Conservation (phyloP, 192 early-diverging fungal genomes). For the Linderina pennispora region DNA sequence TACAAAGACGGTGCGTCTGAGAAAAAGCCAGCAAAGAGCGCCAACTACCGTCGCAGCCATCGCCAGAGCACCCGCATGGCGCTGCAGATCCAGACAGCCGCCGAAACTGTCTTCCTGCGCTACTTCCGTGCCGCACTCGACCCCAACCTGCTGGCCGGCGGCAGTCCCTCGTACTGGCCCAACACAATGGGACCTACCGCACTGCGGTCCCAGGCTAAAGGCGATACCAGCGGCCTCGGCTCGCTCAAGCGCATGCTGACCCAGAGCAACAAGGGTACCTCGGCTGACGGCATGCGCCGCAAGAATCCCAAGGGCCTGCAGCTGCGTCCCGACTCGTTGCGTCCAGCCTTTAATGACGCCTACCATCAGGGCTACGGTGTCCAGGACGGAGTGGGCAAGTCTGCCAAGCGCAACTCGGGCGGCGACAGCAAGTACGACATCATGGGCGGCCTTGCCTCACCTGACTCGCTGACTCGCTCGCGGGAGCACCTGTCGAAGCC, state of each 20-base stretch:
- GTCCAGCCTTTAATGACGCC: conserved; percentile 30
- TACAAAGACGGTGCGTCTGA: conserved; percentile 3
- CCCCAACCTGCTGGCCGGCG: conserved; percentile 33
- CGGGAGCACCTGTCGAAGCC: conserved; percentile 34
- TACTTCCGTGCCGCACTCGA: conserved; percentile 47
- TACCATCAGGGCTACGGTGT: conserved; percentile 47
- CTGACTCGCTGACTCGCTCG: conserved; percentile 36
- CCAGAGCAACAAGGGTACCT: conserved; percentile 14
- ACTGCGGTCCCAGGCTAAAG: neutral
- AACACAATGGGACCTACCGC: neutral
- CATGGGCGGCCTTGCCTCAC: conserved; percentile 23
- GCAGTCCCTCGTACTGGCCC: neutral
- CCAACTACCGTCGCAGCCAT: conserved; percentile 30
- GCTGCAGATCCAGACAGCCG: conserved; percentile 45
- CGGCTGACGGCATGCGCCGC: conserved; percentile 4
- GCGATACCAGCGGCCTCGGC: conserved; percentile 13
- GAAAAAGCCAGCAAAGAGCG: no score
- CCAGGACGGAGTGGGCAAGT: conserved; percentile 21
- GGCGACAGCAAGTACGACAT: conserved; percentile 24
- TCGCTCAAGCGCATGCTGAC: conserved; percentile 45
- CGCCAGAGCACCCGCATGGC: conserved; percentile 46
- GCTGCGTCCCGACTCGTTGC: neutral
- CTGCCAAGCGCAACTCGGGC: conserved; percentile 5
- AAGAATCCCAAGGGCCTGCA: neutral
- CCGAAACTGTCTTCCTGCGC: conserved; percentile 42